Evolutionary conservation across 2,329 filamentous ascomycete species (phyloP), one percentile per base, ranked within the genome.

Genomic region (Blastomyces percursus): DNA sequence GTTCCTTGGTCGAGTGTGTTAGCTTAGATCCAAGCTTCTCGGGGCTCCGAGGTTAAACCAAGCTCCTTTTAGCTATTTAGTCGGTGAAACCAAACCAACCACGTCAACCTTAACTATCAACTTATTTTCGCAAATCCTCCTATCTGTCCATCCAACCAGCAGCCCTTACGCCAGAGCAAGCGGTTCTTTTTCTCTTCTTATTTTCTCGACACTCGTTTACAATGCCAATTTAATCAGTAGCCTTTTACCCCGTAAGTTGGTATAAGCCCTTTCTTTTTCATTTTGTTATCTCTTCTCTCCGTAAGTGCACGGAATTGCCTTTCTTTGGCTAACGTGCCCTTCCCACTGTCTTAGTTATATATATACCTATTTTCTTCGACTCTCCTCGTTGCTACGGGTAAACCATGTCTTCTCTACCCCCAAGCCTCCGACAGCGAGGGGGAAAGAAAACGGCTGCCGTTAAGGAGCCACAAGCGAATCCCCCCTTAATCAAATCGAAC

Each of bases 351-450:
- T 19, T 16, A 46, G 24, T 16, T 46, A 21, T 35, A 46, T 24
- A 24, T n/a, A n/a, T 27, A 46, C 24, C 38, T n/a, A 30, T 16
- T 59, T 59, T 4, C 27, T 30, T 30, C 27, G 27, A 30, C 40
- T 16, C 12, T 24, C 12, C 40, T 52, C 3, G 40, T 9, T 24
- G 42, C n/a, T 40, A 35, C n/a, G 19, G 54, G 9, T 54, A 35
- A 60, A 21, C 62, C 62, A 75, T 75, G 73, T 72, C 73, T 65
- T 72, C 69, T 46, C 66, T 72, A 67, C 69, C 74, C 56, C 67
- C 75, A 62, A 72, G 72, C 72, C 72, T 77, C 65, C 74, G 75
- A 59, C 76, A 76, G 71, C 77, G 75, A 70, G 74, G 69, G 63
- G 72, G 72, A 61, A 76, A 76, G 68, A 76, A 73, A 69, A 72